Evolutionary conservation across 331 rosid genomes (phyloP).

Genomic region (Dryas integrifolia): DNA sequence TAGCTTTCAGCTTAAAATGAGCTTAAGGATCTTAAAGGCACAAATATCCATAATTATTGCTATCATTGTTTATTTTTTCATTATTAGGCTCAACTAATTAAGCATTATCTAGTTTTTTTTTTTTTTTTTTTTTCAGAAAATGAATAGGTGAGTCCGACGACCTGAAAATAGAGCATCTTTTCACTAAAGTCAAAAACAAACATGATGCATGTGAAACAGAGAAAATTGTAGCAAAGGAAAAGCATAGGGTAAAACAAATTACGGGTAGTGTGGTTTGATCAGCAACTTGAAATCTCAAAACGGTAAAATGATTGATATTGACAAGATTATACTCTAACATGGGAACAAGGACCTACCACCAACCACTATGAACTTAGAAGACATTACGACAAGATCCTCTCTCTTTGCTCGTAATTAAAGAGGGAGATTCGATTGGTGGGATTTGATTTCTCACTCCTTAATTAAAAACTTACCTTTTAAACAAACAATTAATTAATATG

Average conservation of each 20-base stretch:
- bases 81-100: too few species aligned
- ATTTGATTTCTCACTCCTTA: conserved; percentile 8
- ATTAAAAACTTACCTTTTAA: neutral
- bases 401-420: conserved; percentile 17
- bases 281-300: neutral
- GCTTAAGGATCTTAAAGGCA: too few species aligned
- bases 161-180: too few species aligned
- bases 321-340: neutral
- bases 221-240: neutral
- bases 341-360: conserved; percentile 19
- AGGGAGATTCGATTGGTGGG: conserved; percentile 17
- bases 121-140: too few species aligned
- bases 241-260: neutral
- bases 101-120: too few species aligned
- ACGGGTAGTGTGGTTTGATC: neutral
- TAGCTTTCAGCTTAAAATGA: too few species aligned
- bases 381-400: conserved; percentile 8
- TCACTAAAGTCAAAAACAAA: too few species aligned
- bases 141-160: too few species aligned
- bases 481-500: conserved; percentile 6
- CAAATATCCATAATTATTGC: too few species aligned
- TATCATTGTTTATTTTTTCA: too few species aligned
- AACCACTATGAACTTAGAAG: conserved; percentile 16
- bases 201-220: too few species aligned
- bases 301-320: conserved; percentile 10